These are phyloP conservation scores for Lachancea quebecensis DNA, from an alignment of 805 yeast genomes.

Conservation along the genomic window DNA sequence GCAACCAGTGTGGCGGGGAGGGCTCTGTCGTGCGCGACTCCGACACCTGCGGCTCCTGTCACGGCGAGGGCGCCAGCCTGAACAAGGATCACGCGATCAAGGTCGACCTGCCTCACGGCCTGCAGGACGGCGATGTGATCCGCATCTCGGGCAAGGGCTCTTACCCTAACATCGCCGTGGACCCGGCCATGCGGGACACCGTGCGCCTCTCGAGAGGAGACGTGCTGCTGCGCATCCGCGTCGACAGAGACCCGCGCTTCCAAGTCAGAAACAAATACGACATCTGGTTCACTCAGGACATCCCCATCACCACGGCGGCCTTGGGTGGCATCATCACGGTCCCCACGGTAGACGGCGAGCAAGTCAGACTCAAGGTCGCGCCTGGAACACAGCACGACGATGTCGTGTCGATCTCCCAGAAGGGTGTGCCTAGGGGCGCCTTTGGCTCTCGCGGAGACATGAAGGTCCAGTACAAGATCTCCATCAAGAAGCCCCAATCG, in stretches of 20 bases:
- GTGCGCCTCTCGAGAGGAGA: conserved; percentile 76
- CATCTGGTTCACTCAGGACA: conserved; percentile 55
- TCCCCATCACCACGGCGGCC: conserved; percentile 94
- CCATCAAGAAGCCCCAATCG: conserved; percentile 65
- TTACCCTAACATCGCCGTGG: conserved; percentile 71
- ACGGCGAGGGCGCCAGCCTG: conserved; percentile 75
- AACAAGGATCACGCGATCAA: conserved; percentile 62
- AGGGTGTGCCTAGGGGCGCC: conserved; percentile 71
- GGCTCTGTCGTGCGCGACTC: conserved; percentile 68
- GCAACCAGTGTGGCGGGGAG: conserved; percentile 78
- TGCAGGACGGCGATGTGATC: conserved; percentile 77
- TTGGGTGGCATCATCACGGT: conserved; percentile 85
- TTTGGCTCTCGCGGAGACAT: conserved; percentile 68
- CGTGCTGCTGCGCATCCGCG: conserved; percentile 72
- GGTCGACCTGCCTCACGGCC: conserved; percentile 83
- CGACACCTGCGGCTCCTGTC: conserved; percentile 75
- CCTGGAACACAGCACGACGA: conserved; percentile 79
- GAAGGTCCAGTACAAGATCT: conserved; percentile 65
- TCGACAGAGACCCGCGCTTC: conserved; percentile 67
- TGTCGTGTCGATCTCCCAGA: conserved; percentile 67
- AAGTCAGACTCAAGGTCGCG: conserved; percentile 70
- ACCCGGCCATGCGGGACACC: conserved; percentile 40
- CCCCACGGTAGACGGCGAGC: conserved; percentile 84
- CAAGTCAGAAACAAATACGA: conserved; percentile 54
- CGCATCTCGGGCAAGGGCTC: conserved; percentile 88